Percentiles rank a stretch among this genome's conserved stretches.
Conservation (phyloP, 208 protist genomes). For the Trypanosoma theileri region DNA sequence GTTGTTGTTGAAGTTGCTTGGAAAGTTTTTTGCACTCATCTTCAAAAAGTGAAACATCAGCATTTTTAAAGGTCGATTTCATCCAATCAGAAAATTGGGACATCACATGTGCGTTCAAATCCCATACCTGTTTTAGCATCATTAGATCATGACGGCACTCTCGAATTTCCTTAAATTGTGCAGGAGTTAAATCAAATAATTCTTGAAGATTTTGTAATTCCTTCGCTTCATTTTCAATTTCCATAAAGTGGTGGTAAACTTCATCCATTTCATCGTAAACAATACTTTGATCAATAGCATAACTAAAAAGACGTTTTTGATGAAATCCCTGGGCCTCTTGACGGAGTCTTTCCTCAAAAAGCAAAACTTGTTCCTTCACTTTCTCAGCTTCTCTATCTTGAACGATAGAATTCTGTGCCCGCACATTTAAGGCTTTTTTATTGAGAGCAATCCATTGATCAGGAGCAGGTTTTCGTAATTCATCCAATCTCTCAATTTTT, state of each 20-base stretch:
- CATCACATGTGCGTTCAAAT: conserved; percentile 92
- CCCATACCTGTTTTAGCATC: conserved; percentile 94
- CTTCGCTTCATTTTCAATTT: conserved; percentile 86
- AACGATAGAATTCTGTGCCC: conserved; percentile 90
- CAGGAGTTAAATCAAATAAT: conserved; percentile 93
- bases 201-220: conserved; percentile 92
- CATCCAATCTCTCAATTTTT: conserved; percentile 91
- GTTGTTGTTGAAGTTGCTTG: conserved; percentile 92
- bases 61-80: conserved; percentile 92
- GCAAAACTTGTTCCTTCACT: conserved; percentile 85
- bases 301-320: conserved; percentile 85
- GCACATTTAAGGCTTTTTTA: conserved; percentile 94
- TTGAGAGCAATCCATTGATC: conserved; percentile 90
- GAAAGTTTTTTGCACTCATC: conserved; percentile 94
- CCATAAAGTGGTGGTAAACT: conserved; percentile 77
- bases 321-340: conserved; percentile 81
- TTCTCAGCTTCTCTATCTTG: conserved; percentile 93
- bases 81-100: conserved; percentile 94
- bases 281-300: conserved; percentile 57
- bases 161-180: conserved; percentile 92
- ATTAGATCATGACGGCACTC: conserved; percentile 91
- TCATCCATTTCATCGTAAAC: conserved; percentile 90
- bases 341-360: conserved; percentile 78
- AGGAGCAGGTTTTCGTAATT: conserved; percentile 90
- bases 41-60: conserved; percentile 90